phyloP scores from a whole-genome alignment of 768 basidiomycete species.

The Boletus vinaceobasis region DNA sequence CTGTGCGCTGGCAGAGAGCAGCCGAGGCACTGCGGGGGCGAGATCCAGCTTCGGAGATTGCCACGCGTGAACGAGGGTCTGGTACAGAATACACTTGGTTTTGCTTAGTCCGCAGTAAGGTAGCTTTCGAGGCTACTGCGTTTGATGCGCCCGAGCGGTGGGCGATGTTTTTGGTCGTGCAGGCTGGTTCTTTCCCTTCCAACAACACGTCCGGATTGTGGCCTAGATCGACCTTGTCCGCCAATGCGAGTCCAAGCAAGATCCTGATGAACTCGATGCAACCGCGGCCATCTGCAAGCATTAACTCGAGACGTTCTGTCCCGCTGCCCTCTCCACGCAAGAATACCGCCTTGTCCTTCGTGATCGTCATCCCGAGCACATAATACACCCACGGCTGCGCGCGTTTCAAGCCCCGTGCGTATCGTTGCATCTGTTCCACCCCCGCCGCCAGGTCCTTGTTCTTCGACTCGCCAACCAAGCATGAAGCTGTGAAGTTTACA shows the following conservation, averaged over 20 bases:
- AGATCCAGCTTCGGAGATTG: background rate
- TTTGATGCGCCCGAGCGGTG: background rate
- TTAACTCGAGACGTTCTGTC: conserved; percentile 6
- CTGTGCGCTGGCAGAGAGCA: background rate
- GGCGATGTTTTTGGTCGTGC: background rate
- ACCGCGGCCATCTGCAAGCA: background rate
- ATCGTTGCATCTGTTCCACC: conserved; percentile 2
- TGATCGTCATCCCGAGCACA: conserved; percentile 1
- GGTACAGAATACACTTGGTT: background rate
- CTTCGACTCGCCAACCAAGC: conserved; percentile 3
- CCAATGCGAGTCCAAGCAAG: conserved; percentile 10
- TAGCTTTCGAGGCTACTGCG: background rate
- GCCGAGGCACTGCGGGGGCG: background rate
- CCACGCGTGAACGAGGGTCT: background rate
- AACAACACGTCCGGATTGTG: background rate
- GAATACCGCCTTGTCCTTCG: background rate
- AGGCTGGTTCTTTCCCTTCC: background rate
- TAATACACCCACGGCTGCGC: conserved; percentile 8
- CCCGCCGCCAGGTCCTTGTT: background rate
- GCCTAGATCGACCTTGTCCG: background rate
- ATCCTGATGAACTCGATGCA: conserved; percentile 11
- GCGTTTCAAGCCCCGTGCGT: background rate
- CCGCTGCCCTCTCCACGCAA: conserved; percentile 11
- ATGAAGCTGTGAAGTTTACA: background rate
- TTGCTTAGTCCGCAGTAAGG: background rate